A percentile compares a stretch with the other conserved stretches of the same genome.
phyloP scores from a whole-genome alignment of 1,284 basidiomycete species.

The Pseudozyma pruni region DNA sequence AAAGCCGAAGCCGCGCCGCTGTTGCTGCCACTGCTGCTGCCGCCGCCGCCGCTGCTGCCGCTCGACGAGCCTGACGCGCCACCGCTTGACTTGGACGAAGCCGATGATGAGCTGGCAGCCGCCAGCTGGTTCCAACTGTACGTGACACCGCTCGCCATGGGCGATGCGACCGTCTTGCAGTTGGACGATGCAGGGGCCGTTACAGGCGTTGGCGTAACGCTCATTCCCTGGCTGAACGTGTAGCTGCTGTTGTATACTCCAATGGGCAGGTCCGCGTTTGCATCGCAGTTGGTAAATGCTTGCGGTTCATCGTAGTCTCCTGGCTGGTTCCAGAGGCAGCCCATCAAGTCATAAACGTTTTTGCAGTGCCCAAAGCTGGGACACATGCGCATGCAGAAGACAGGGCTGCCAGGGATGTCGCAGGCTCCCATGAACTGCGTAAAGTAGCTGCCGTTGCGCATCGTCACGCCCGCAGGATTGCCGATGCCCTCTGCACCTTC shows the following conservation, averaged over 20 bases:
- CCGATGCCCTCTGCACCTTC: constrained; percentile 54
- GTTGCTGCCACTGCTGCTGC: constrained; percentile 14
- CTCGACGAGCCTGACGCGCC: constrained; percentile 6
- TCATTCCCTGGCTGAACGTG: constrained; percentile 58
- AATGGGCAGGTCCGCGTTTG: constrained; percentile 50
- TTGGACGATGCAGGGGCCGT: constrained; percentile 54
- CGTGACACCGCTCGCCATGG: constrained; percentile 55
- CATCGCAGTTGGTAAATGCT: constrained; percentile 60
- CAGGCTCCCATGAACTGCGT: constrained; percentile 59
- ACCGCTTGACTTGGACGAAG: constrained; percentile 4
- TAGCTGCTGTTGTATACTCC: constrained; percentile 57
- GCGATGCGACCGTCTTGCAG: constrained; percentile 48
- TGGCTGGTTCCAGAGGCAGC: constrained; percentile 49
- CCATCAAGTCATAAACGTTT: constrained; percentile 61
- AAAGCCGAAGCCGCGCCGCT: constrained; percentile 17
- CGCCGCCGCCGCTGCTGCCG: background rate
- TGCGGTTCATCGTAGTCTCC: constrained; percentile 52
- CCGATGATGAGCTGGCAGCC: constrained; percentile 7
- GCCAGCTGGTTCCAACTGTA: constrained; percentile 56
- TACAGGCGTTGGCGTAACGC: constrained; percentile 48
- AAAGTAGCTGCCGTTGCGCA: constrained; percentile 54
- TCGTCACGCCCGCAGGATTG: constrained; percentile 59
- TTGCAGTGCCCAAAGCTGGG: constrained; percentile 54
- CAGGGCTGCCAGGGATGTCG: constrained; percentile 55
- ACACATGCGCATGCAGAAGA: constrained; percentile 59